Base-by-base conservation (phyloP, 225 moss, liverwort and hornwort species). In the Pleurozium schreberi region DNA sequence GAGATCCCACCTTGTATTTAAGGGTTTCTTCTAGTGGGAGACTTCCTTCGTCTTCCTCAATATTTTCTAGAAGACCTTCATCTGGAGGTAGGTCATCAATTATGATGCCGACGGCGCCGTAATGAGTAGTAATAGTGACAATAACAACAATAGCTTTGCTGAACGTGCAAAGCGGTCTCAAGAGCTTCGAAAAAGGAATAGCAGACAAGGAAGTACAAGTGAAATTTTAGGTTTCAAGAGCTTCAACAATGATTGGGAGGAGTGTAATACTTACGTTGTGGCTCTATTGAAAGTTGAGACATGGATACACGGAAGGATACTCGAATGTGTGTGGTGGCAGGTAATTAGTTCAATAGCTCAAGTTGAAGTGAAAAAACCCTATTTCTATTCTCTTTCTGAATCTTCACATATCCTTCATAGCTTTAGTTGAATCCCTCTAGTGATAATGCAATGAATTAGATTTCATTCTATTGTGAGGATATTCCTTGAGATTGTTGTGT, bases 241-340 rank as follows among this genome's bases (percentile, higher is more conserved):
- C 67, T 84, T 91, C 76, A 91, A 90, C 68, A 92, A 88, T 89
- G 92, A 97, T 81, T 98, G 98, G 98, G 77, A 91, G 74, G 95
- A 94, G 43, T 90, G 92, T 42, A 93, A 89, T 77, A 96, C 95
- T 87, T 98, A 93, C 14, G 92, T 95, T 61, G 89, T 93, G 82
- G 95, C 96, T 64, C 93, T 98, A 18, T 86, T 95, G 87, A 96
- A 91, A 93, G 94, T 98, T 55, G 98, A 98, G 91, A 91, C 92
- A 15, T 98, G 98, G 98, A 93, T 96, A 70, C 97, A 96, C 22
- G 91, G 94, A 76, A 95, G 97, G 68, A 95, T 97, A 79, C 89
- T 97, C 6, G 98, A 98, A 92, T 96, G 96, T 87, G 95, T 98
- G 11, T 98, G 98, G 98, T 98, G 98, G 98, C 97, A 98, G 96